Percentiles rank a stretch among this genome's conserved stretches.
These are phyloP conservation scores for Penicillium mononematosum DNA, from an alignment of 495 filamentous ascomycete genomes.

Conservation along the genomic window DNA sequence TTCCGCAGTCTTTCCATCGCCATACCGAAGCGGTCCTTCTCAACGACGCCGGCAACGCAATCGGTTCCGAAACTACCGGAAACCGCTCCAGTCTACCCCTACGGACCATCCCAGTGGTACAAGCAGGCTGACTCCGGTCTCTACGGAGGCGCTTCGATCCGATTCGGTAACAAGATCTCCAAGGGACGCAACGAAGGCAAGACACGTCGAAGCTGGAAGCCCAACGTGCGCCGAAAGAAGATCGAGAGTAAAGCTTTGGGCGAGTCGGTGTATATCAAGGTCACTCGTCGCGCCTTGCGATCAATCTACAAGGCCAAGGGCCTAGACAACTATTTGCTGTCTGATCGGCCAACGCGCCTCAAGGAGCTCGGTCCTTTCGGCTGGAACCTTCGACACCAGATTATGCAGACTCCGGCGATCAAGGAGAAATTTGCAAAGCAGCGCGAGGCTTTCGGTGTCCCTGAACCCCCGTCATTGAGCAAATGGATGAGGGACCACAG, in stretches of 20 bases:
- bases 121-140: constrained; percentile 87
- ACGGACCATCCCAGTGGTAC: constrained; percentile 73
- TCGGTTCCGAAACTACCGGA: constrained; percentile 38
- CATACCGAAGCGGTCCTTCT: constrained; percentile 43
- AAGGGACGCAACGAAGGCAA: constrained; percentile 70
- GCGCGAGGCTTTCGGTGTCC: constrained; percentile 51
- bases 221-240: constrained; percentile 78
- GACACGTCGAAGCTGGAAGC: constrained; percentile 80
- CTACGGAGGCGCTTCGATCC: constrained; percentile 74
- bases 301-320: constrained; percentile 87
- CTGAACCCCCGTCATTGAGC: constrained; percentile 41
- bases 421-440: constrained; percentile 57
- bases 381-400: constrained; percentile 80
- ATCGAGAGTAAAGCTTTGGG: constrained; percentile 68
- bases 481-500: constrained; percentile 36
- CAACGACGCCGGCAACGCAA: constrained; percentile 38
- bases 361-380: constrained; percentile 83
- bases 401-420: constrained; percentile 72
- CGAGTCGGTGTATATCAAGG: constrained; percentile 64
- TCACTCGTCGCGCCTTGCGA: constrained; percentile 74
- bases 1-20: constrained; percentile 46
- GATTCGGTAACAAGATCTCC: constrained; percentile 90
- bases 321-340: constrained; percentile 85
- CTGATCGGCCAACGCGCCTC: constrained; percentile 66
- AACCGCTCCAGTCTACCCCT: constrained; percentile 74